phyloP scores from a whole-genome alignment of 306 rosid genomes.

The Quercus aquifolioides region DNA sequence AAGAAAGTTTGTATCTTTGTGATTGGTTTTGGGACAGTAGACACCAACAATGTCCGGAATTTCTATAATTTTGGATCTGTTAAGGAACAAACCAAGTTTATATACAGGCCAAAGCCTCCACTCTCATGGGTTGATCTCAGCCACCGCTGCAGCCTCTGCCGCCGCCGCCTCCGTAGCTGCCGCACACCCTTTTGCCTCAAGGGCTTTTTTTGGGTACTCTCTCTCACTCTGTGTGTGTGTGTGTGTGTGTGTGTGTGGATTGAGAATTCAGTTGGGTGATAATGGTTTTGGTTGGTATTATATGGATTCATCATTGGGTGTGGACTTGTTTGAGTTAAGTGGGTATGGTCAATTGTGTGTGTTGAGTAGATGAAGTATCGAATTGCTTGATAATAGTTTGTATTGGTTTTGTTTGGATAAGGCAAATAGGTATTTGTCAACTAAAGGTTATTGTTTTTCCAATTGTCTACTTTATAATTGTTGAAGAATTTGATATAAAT shows the following conservation, averaged over 20 bases:
- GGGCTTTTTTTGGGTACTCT: slow-evolving; percentile 57
- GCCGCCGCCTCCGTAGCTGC: slow-evolving; percentile 58
- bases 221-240: neutral
- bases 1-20: slow-evolving; percentile 4
- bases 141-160: slow-evolving; percentile 53
- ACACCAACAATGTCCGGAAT: slow-evolving; percentile 67
- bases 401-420: neutral
- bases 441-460: neutral
- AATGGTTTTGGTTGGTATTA: neutral
- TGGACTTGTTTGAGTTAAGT: neutral
- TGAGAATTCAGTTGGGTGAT: neutral
- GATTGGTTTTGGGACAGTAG: slow-evolving; percentile 19
- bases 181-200: slow-evolving; percentile 55
- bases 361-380: neutral
- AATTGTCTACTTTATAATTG: neutral
- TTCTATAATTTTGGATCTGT: slow-evolving; percentile 65
- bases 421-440: neutral
- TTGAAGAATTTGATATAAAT: neutral
- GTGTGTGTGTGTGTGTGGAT: neutral
- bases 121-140: slow-evolving; percentile 58
- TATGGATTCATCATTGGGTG: neutral
- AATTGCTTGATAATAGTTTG: neutral
- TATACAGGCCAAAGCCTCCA: slow-evolving; percentile 35
- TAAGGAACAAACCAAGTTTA: slow-evolving; percentile 51
- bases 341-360: neutral